phyloP scores from a whole-genome alignment of 148 eudicot species.

The Rhododendron kiyosumense region DNA sequence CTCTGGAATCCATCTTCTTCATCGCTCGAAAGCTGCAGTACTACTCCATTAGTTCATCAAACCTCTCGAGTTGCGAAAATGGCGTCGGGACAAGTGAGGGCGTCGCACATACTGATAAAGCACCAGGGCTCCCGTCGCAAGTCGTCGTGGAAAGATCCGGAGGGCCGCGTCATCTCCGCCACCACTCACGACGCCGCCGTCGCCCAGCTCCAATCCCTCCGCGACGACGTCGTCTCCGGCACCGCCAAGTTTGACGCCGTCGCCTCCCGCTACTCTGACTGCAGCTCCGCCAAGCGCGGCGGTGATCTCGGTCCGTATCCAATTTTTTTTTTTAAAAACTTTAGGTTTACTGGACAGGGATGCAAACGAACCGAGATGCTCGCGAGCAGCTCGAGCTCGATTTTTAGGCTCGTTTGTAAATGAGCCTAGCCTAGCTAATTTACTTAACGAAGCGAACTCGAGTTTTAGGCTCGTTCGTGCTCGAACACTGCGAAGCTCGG shows the following conservation, averaged over 20 bases:
- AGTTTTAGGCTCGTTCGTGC: too few relatives aligned
- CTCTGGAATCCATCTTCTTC: not conserved
- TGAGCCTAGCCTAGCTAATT: too few relatives aligned
- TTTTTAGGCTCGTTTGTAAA: too few relatives aligned
- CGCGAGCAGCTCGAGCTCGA: too few relatives aligned
- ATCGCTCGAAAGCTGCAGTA: not conserved
- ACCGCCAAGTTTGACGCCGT: conserved; percentile 56
- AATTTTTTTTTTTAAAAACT: too few relatives aligned
- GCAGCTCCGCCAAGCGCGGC: conserved; percentile 93
- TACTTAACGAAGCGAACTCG: too few relatives aligned
- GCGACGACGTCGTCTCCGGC: conserved; percentile 63
- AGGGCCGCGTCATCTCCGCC: conserved; percentile 55
- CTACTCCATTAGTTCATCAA: not conserved
- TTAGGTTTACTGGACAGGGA: too few relatives aligned
- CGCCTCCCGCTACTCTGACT: conserved; percentile 60
- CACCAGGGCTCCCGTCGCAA: conserved; percentile 86
- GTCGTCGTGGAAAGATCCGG: conserved; percentile 95
- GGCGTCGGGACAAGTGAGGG: conserved; percentile 71
- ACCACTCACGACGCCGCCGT: conserved; percentile 75
- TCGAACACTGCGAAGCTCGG: too few relatives aligned
- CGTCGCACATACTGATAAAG: conserved; percentile 86
- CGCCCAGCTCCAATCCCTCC: conserved; percentile 55
- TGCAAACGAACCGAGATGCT: too few relatives aligned
- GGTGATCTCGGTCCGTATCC: conserved; percentile 76
- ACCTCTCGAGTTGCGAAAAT: conserved; percentile 13